phyloP scores from a whole-genome alignment of 2,329 filamentous ascomycete genomes.

The Xylaria sp. region DNA sequence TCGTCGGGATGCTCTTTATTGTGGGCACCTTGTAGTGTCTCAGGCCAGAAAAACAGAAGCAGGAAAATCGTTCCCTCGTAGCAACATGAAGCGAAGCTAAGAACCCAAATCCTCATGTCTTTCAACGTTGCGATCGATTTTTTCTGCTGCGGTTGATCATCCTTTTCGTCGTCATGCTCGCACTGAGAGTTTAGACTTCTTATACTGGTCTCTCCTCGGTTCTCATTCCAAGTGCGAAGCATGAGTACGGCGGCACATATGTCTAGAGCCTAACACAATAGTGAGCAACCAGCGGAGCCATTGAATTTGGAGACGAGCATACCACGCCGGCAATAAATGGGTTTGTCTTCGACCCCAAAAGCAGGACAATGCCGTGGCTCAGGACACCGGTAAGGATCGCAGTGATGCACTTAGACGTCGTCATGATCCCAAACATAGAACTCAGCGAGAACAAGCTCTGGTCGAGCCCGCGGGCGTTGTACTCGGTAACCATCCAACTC shows the following conservation, averaged over 20 bases:
- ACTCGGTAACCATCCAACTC: constrained; percentile 64
- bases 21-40: constrained; percentile 36
- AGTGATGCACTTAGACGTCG: constrained; percentile 54
- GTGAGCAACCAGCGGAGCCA: neutral
- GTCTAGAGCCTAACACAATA: constrained; percentile 29
- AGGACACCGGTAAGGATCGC: constrained; percentile 55
- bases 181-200: neutral
- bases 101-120: constrained; percentile 35
- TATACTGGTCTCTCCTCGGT: constrained; percentile 14
- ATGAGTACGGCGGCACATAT: constrained; percentile 34
- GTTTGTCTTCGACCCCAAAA: constrained; percentile 49
- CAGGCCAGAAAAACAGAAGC: constrained; percentile 40
- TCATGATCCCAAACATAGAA: constrained; percentile 54
- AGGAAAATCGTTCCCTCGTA: constrained; percentile 41
- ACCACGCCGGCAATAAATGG: constrained; percentile 52
- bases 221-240: constrained; percentile 37
- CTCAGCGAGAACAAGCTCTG: constrained; percentile 45
- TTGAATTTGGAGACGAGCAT: constrained; percentile 3
- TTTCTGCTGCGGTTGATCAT: neutral
- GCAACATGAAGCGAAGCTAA: constrained; percentile 39
- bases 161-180: neutral
- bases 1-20: constrained; percentile 10
- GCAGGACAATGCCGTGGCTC: constrained; percentile 51
- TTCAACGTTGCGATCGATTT: constrained; percentile 3
- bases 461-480: constrained; percentile 48